Base-by-base conservation (phyloP, 2,329 filamentous ascomycete genomes). In the Mollisia scopiformis region DNA sequence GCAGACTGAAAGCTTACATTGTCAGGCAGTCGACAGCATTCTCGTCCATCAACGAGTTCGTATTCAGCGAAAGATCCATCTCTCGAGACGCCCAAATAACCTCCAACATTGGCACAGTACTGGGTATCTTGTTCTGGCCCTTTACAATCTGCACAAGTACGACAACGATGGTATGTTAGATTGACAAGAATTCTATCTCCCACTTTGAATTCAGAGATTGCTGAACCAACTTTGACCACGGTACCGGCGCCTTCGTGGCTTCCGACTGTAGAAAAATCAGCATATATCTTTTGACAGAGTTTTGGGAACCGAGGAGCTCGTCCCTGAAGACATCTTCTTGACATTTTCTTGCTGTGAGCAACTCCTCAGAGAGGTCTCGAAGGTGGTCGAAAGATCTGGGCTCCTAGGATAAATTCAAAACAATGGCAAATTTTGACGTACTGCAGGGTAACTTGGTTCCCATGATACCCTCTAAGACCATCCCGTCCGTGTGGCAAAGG, bases 401-500 rank as follows among this genome's bases (percentile, higher is more conserved):
- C n/a, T n/a, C n/a, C n/a, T n/a, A n/a, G n/a, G n/a, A n/a, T n/a
- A n/a, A n/a, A n/a, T n/a, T n/a, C n/a, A n/a, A n/a, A n/a, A n/a
- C n/a, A n/a, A n/a, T n/a, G n/a, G n/a, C n/a, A n/a, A n/a, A n/a
- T n/a, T n/a, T n/a, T n/a, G 82, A 87, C 6, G 77, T 82, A 8
- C 78, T 86, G 59, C 78, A 76, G 0, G 85, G 84, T 1, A 87
- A 75, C 2, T 71, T 58, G 0, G 78, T 77, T 6, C 70, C 72
- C 70, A 87, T 81, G 49, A 78, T 72, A 51, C 85, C 85, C 1
- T 75, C 68, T 6, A 69, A 66, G 3, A 86, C 83, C 81, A 87
- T 84, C 62, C 73, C 72, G 74, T 88, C 85, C 0, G 86, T 88
- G 75, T 88, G 85, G 75, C 85, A 88, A 68, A 86, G 80, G 1